Evolutionary conservation across 352 stramenopile species (phyloP).

Genomic region (Pythium periplocum): DNA sequence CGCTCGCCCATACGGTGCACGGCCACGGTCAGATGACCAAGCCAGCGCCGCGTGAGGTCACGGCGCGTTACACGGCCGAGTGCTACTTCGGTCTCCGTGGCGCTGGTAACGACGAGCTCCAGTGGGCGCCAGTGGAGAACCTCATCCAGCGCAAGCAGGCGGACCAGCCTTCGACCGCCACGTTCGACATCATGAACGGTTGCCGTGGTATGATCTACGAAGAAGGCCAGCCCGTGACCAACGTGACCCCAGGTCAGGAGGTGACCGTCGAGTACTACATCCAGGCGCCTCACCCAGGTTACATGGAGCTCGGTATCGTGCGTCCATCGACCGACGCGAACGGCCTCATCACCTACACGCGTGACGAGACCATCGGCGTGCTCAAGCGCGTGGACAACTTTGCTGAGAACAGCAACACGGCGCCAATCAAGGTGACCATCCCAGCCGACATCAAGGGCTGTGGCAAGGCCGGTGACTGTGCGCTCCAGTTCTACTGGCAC

Average conservation of each 20-base stretch:
- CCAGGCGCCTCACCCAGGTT: constrained; percentile 49
- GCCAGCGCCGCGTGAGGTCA: constrained; percentile 18
- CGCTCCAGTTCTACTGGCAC: constrained; percentile 60
- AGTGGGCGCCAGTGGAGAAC: constrained; percentile 49
- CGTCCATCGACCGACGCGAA: constrained; percentile 35
- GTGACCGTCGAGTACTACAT: constrained; percentile 48
- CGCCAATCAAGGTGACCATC: constrained; percentile 26
- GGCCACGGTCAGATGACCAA: constrained; percentile 20
- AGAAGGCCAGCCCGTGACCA: constrained; percentile 31
- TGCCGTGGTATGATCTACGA: constrained; percentile 57
- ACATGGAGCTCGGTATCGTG: constrained; percentile 47
- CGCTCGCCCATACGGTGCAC: constrained; percentile 9
- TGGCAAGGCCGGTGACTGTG: constrained; percentile 32
- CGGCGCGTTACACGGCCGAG: constrained; percentile 29
- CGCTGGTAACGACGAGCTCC: constrained; percentile 42
- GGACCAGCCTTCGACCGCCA: constrained; percentile 29
- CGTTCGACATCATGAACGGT: constrained; percentile 57
- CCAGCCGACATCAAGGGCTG: constrained; percentile 40
- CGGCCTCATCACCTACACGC: constrained; percentile 31
- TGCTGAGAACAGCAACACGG: constrained; percentile 23
- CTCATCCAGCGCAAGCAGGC: constrained; percentile 42
- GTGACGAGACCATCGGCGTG: constrained; percentile 22
- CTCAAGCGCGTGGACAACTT: constrained; percentile 41
- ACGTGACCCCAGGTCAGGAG: constrained; percentile 29
- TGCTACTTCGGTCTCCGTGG: constrained; percentile 34